Evolutionary conservation across 495 filamentous ascomycete species (phyloP), one percentile per base, ranked within the genome.

Genomic region (Hypomontagnella monticulosa): DNA sequence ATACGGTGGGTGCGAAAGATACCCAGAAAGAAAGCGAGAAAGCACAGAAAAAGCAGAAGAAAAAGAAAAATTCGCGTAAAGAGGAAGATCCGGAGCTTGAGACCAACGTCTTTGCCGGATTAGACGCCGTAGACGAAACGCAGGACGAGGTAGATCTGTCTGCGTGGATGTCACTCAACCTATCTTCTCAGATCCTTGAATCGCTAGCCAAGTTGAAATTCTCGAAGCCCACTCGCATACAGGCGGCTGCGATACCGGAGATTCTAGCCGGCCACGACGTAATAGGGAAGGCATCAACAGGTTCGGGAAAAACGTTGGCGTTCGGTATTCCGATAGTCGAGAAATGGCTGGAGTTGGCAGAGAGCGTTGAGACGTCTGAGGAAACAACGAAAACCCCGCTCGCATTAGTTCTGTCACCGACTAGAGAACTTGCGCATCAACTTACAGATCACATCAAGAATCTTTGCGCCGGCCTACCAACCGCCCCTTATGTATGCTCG

Each of bases 391-490:
- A 82, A 50, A 67, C 74, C 0, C 92, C 93, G 0, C 82, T 89
- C n/a, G 93, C 95, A 1, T 75, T 99, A n/a, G 87, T 99, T 41
- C 82, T 99, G 4, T 93, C 93, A 0, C 95, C 95, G 0, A 98
- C 95, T 1, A 80, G 95, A 77, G 95, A 99, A 74, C 79, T 99
- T 59, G 95, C 95, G 1, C 92, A 97, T 76, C 95, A 99, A 76
- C 80, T 99, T 38, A 80, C 85, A 8, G 85, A 89, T 19, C 95
- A 99, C 73, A 84, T 99, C 47, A 89, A 83, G 20, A 82, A 87
- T 3, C 79, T 99, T 14, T 90, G 85, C 53, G 79, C 82, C 44
- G 83, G 85, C 0, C 83, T 89, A 3, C 79, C 85, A 7, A 82
- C 83, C 49, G 83, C 88, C 1, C 86, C 84, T 14, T 91, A 93